These are phyloP conservation scores for Scedosporium minutisporum DNA, from an alignment of 2,329 filamentous ascomycete species.

Conservation along the genomic window DNA sequence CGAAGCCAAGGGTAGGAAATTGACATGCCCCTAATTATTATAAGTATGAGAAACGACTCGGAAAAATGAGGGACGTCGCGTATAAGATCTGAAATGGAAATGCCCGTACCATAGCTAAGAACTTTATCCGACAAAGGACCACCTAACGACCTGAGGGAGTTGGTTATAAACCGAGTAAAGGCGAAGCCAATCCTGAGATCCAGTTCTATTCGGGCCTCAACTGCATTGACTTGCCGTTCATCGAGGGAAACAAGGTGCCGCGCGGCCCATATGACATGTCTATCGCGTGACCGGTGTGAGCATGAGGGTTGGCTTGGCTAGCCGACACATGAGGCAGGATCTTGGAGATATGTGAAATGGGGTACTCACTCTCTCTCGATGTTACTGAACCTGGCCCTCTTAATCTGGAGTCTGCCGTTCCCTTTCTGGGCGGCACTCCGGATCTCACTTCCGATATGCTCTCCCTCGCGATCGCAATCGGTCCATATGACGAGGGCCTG, in stretches of 20 bases:
- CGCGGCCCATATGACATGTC: conserved; percentile 80
- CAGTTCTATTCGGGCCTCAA: conserved; percentile 80
- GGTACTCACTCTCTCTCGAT: conserved; percentile 67
- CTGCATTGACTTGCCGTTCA: conserved; percentile 76
- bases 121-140: conserved; percentile 54
- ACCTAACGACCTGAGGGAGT: conserved; percentile 64
- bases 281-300: conserved; percentile 21
- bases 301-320: conserved; percentile 5
- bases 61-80: conserved; percentile 5
- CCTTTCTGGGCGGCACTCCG: conserved; percentile 66
- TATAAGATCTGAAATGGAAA: background rate
- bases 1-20: conserved; percentile 92
- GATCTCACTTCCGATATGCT: conserved; percentile 91
- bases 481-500: conserved; percentile 90
- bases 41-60: background rate
- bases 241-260: conserved; percentile 69
- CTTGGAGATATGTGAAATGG: background rate
- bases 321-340: conserved; percentile 6
- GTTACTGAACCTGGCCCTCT: conserved; percentile 87
- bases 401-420: conserved; percentile 67
- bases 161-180: conserved; percentile 81
- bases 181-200: conserved; percentile 87
- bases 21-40: conserved; percentile 66
- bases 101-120: conserved; percentile 66
- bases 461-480: conserved; percentile 94